These are phyloP conservation scores for Herpetomonas tarakana DNA, from an alignment of 208 protist genomes.

Conservation along the genomic window DNA sequence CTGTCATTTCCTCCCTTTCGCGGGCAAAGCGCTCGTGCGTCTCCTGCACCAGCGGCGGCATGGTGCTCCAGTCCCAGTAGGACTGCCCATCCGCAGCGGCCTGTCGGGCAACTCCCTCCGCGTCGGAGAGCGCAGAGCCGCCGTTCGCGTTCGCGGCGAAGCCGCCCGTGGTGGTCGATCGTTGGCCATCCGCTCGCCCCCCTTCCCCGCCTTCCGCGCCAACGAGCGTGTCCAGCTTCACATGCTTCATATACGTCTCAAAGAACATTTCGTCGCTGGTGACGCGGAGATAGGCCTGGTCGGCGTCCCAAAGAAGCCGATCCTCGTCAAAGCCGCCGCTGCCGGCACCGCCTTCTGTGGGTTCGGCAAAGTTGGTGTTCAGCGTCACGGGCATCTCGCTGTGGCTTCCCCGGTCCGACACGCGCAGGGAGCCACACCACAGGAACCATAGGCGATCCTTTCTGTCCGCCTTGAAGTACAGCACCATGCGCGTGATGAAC, in stretches of 20 bases:
- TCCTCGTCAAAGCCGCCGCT: slow-evolving; percentile 72
- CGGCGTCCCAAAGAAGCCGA: slow-evolving; percentile 41
- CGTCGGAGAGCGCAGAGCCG: slow-evolving; percentile 2
- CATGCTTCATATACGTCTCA: slow-evolving; percentile 68
- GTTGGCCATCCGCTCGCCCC: slow-evolving; percentile 4
- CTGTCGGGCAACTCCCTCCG: background rate
- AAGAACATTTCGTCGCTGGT: slow-evolving; percentile 80
- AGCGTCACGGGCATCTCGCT: slow-evolving; percentile 85
- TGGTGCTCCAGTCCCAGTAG: slow-evolving; percentile 27
- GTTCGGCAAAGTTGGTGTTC: slow-evolving; percentile 68
- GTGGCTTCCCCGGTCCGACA: slow-evolving; percentile 54
- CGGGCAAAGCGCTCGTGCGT: slow-evolving; percentile 32
- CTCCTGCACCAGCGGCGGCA: slow-evolving; percentile 32
- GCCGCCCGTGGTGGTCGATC: slow-evolving; percentile 1
- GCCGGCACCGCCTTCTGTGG: slow-evolving; percentile 14
- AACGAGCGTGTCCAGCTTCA: slow-evolving; percentile 7
- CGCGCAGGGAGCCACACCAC: slow-evolving; percentile 82
- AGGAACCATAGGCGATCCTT: slow-evolving; percentile 74
- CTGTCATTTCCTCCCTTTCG: slow-evolving; percentile 42
- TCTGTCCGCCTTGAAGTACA: slow-evolving; percentile 85
- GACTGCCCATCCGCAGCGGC: slow-evolving; percentile 7
- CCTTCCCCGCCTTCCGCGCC: slow-evolving; percentile 14
- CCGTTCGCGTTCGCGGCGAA: too few species aligned
- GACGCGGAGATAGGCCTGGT: slow-evolving; percentile 47
- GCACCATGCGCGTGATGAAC: slow-evolving; percentile 88